These are phyloP conservation scores for Scytalidium sp. DNA, from an alignment of 2,329 filamentous ascomycete species.

Conservation along the genomic window DNA sequence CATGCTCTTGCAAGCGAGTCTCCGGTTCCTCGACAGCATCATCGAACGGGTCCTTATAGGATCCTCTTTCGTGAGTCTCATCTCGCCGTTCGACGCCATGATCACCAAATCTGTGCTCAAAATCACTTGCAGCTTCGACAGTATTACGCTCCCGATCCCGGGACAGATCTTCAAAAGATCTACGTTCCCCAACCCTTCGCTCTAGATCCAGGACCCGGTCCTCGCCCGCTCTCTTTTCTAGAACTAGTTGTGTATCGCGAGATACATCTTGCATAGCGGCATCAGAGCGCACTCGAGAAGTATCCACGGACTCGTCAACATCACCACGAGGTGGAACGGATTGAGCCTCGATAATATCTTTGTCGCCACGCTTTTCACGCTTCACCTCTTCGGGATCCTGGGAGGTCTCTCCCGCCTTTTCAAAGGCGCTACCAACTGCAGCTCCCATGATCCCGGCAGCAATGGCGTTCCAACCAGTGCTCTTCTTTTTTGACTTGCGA, in stretches of 20 bases:
- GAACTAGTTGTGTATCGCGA: not conserved
- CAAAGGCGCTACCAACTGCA: conserved; percentile 27
- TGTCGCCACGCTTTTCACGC: conserved; percentile 8
- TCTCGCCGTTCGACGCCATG: too few relatives aligned
- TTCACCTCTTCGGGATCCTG: conserved; percentile 12
- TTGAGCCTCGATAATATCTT: conserved; percentile 6
- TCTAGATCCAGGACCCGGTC: too few relatives aligned
- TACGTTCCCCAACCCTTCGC: too few relatives aligned
- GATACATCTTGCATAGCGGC: not conserved
- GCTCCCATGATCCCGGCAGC: conserved; percentile 46
- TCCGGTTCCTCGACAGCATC: too few relatives aligned
- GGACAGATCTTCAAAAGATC: too few relatives aligned
- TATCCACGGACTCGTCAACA: not conserved
- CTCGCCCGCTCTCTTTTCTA: not conserved
- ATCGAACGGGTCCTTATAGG: too few relatives aligned
- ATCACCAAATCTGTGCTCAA: too few relatives aligned
- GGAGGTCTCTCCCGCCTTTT: conserved; percentile 17
- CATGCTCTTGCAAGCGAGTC: too few relatives aligned
- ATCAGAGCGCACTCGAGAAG: not conserved
- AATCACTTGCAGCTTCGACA: too few relatives aligned
- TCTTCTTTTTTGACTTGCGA: conserved; percentile 7
- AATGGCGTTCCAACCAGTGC: conserved; percentile 49
- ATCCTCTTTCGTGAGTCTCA: too few relatives aligned
- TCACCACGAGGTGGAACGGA: not conserved
- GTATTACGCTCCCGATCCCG: too few relatives aligned